phyloP scores from a whole-genome alignment of 2,329 filamentous ascomycete species.

The Phoma herbarum region DNA sequence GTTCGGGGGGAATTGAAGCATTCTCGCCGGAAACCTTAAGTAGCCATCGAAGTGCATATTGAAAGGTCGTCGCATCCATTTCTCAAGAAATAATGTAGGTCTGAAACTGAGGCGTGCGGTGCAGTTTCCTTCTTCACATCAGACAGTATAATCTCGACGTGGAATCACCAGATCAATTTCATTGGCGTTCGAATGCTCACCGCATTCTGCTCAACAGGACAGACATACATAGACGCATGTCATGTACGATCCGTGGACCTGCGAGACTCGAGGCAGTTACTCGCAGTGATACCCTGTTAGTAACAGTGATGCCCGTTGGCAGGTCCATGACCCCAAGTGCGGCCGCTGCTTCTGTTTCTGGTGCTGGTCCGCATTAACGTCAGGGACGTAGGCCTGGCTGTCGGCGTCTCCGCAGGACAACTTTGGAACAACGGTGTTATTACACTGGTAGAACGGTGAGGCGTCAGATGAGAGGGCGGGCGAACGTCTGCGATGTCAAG shows the following conservation, averaged over 20 bases:
- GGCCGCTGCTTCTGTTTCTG: not conserved
- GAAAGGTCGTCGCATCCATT: not conserved
- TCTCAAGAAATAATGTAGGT: not conserved
- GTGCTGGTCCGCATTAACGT: not conserved
- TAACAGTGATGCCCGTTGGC: not conserved
- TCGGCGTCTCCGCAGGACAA: not conserved
- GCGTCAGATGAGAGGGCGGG: not conserved
- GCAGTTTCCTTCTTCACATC: not conserved
- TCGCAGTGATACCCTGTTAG: not conserved
- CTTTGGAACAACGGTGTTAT: not conserved
- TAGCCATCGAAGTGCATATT: not conserved
- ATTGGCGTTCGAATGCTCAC: not conserved
- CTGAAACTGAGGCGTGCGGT: no score
- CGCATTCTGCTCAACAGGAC: not conserved
- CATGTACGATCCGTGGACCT: not conserved
- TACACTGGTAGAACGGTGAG: not conserved
- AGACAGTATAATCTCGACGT: not conserved
- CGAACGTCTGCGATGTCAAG: not conserved
- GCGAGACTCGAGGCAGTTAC: not conserved
- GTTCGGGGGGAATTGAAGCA: not conserved
- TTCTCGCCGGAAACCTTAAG: not conserved
- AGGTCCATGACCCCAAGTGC: not conserved
- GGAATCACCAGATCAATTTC: not conserved
- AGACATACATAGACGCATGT: not conserved
- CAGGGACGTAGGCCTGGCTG: not conserved